These are phyloP conservation scores for Colletotrichum filicis DNA, from an alignment of 2,329 filamentous ascomycete genomes.

Conservation along the genomic window DNA sequence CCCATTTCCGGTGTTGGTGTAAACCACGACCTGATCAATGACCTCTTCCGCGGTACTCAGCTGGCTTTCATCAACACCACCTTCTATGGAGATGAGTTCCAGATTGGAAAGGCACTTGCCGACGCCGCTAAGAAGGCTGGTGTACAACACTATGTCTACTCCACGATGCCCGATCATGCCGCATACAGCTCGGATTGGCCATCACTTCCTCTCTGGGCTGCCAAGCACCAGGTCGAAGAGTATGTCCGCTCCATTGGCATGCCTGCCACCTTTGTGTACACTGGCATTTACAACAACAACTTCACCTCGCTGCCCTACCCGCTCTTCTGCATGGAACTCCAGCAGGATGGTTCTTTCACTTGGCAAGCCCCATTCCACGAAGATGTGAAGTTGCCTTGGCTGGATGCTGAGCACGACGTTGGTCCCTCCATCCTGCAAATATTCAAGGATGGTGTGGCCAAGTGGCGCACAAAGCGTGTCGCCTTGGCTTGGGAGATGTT, in stretches of 20 bases:
- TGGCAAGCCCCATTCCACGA: conserved; percentile 97
- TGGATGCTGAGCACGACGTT: conserved; percentile 96
- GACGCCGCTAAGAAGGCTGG: conserved; percentile 88
- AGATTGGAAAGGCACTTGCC: conserved; percentile 87
- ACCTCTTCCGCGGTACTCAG: conserved; percentile 85
- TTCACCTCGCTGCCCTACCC: conserved; percentile 94
- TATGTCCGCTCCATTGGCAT: conserved; percentile 86
- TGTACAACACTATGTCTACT: conserved; percentile 94
- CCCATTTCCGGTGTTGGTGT: conserved; percentile 73
- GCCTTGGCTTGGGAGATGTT: conserved; percentile 92
- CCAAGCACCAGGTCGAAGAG: conserved; percentile 92
- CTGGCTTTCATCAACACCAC: conserved; percentile 98
- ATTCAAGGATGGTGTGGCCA: conserved; percentile 89
- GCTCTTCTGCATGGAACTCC: conserved; percentile 93
- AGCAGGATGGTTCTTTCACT: conserved; percentile 84
- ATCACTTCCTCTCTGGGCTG: conserved; percentile 88
- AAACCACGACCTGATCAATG: conserved; percentile 77
- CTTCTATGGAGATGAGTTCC: conserved; percentile 93
- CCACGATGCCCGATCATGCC: conserved; percentile 95
- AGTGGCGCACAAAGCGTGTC: conserved; percentile 84
- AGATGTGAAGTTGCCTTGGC: conserved; percentile 88
- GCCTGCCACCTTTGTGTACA: conserved; percentile 92
- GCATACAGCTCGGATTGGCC: conserved; percentile 82
- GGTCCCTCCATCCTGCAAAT: conserved; percentile 92
- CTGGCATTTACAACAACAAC: conserved; percentile 99